Evolutionary conservation across 371 early-diverging fungal species (phyloP).

Genomic region (Furculomyces boomerangus): DNA sequence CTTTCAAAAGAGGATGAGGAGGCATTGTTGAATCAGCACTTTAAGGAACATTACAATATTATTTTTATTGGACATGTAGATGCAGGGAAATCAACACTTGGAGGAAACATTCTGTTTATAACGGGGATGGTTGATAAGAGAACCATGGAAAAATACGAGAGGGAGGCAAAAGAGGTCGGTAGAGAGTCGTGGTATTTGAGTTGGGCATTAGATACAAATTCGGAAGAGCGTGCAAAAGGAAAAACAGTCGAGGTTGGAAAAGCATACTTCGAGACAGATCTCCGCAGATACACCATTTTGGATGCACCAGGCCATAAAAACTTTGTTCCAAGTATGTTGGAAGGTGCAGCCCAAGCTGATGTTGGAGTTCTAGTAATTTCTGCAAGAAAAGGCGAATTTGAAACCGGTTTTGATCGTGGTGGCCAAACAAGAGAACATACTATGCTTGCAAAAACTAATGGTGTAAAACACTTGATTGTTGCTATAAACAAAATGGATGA

Average conservation of each 20-base stretch:
- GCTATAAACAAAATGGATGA: conserved; percentile 99
- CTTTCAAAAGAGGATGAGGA: conserved; percentile 12
- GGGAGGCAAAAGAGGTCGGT: conserved; percentile 87
- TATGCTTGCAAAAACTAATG: conserved; percentile 90
- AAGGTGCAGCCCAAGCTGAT: conserved; percentile 94
- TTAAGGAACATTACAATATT: conserved; percentile 86
- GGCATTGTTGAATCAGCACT: conserved; percentile 36
- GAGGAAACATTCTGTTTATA: conserved; percentile 89
- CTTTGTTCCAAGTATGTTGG: conserved; percentile 98
- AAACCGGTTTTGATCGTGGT: conserved; percentile 98
- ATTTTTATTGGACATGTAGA: conserved; percentile 99
- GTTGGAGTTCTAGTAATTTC: conserved; percentile 95
- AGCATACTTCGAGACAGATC: conserved; percentile 92
- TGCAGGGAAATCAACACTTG: conserved; percentile 99
- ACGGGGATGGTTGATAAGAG: conserved; percentile 98
- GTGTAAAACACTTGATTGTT: conserved; percentile 77
- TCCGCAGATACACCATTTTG: conserved; percentile 85
- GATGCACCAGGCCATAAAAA: conserved; percentile 99
- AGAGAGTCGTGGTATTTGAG: conserved; percentile 96
- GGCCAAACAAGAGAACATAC: conserved; percentile 99
- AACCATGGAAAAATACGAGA: conserved; percentile 97
- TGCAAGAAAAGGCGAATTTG: conserved; percentile 98
- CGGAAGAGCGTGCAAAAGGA: conserved; percentile 94
- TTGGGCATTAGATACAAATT: conserved; percentile 92
- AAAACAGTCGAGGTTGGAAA: conserved; percentile 96